Evolutionary conservation across 208 protist genomes (phyloP), one percentile per base, ranked within the genome.

Genomic region (Trypanosoma mega): DNA sequence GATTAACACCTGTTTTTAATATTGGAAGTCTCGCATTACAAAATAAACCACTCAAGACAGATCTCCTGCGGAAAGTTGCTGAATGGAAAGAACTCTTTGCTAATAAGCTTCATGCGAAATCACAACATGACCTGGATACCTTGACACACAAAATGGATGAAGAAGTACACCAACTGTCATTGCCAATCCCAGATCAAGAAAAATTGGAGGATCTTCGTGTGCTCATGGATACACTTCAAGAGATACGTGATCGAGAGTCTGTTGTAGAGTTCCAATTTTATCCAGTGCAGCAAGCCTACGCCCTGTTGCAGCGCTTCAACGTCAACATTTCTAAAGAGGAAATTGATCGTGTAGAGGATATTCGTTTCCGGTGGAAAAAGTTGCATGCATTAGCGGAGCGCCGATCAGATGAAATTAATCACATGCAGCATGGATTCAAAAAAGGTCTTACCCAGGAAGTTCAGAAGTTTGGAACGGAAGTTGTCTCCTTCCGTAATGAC

Each of bases 261-360:
- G 74, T 94, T 23, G 85, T 98, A 26, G 96, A 98, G 68, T 87
- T 96, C 54, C 80, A 94, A 61, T 96, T 99, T 52, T 68, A 85
- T 44, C 97, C 97, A 1, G 82, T 98, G 37, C 86, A 97, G 63
- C 91, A 98, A 70, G 80, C 84, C 20, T 99, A 98, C 78, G 65
- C 78, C 14, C 71, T 98, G 34, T 76, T 99, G 20, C 78, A 91
- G 69, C 80, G 84, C 20, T 95, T 98, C 78, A 87, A 83, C 30
- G 81, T 93, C 2, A 68, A 77, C 43, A 87, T 99, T 48, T 82
- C 94, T n/a, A 98, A 98, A 79, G 97, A 98, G 52, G 97, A 99
- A 79, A 68, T 85, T 34, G 96, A 98, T 61, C 85, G 87, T 61
- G 87, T 98, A n/a, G 80, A 93, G 63, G 91, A 97, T 55, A 82